Evolutionary conservation across 1,284 basidiomycete species (phyloP), one percentile per base, ranked within the genome.

Genomic region (Psilocybe mexicana): DNA sequence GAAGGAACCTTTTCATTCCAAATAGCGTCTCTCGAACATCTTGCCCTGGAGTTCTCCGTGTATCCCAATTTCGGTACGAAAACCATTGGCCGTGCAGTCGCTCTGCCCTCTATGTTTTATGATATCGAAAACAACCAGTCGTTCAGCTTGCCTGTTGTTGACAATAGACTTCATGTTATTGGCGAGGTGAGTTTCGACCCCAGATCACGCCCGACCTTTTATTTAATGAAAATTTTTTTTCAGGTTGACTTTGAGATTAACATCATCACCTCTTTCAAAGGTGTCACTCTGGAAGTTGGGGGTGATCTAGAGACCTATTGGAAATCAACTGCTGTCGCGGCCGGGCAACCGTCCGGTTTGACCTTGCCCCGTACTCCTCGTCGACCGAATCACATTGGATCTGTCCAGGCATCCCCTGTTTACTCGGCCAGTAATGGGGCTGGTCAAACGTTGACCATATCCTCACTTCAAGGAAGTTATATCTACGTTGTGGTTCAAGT

Each of bases 41-140:
- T 98, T 59, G 86, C 87, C 1, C 77, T 99, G 65, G 94, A 98
- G 71, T 93, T 98, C 70, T 98, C 96, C 42, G 79, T 99, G 26
- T 98, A 96, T 77, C 97, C 97, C 6, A 98, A 94, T 61, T 99
- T 99, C 73, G 97, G 97, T n/a, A 96, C 94, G 33, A 96, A 95
- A 74, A 93, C 96, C 36, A 94, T 99, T 61, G 97, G 96, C 28
- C 88, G 96, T 62, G 96, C 94, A 14, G 87, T 96, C 45, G 92
- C 94, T 25, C 79, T 96, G 33, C 89, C 96, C 2, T 86, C 86
- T 2, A 80, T 91, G 50, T 92, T 96, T 67, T 70, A 75, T 44
- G 75, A 83, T 54, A 78, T 86, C 18, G 78, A 80, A 47, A 83
- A 84, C 54, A 80, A 76, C 61, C 77, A 80, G 54, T 71, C 74